Conservation (phyloP, 2,329 filamentous ascomycete species). For the Macrophomina pseudophaseolina region DNA sequence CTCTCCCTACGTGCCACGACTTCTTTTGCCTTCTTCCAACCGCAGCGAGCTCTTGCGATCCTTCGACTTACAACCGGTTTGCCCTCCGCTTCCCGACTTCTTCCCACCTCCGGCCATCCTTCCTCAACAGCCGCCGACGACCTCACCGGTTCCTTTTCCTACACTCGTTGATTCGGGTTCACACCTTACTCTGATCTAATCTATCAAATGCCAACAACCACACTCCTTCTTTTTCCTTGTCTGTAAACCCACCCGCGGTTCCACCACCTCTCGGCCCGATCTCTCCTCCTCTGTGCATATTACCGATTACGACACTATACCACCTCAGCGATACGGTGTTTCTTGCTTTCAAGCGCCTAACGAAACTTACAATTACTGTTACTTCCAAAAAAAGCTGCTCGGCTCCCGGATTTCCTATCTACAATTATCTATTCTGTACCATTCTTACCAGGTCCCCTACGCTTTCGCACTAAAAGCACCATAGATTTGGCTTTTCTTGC, state of each 20-base stretch:
- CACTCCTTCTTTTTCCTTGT: conserved; percentile 52
- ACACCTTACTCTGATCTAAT: conserved; percentile 46
- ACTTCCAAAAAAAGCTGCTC: conserved; percentile 26
- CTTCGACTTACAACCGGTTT: conserved; percentile 32
- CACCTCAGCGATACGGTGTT: conserved; percentile 37
- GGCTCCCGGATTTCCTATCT: conserved; percentile 26
- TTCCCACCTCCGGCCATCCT: conserved; percentile 12
- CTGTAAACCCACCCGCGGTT: conserved; percentile 34
- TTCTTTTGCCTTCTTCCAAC: conserved; percentile 36
- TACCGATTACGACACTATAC: conserved; percentile 28
- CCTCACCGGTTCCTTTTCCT: conserved; percentile 33
- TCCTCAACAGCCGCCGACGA: conserved; percentile 28
- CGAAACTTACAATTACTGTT: conserved; percentile 32
- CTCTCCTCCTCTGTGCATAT: conserved; percentile 28
- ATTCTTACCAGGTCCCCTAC: conserved; percentile 33
- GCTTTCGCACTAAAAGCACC: conserved; percentile 28
- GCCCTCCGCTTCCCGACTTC: conserved; percentile 34
- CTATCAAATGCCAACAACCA: conserved; percentile 49
- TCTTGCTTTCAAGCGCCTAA: conserved; percentile 34
- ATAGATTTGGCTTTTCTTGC: conserved; percentile 33
- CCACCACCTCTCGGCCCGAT: conserved; percentile 18
- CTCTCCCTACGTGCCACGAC: conserved; percentile 43
- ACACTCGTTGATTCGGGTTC: conserved; percentile 47
- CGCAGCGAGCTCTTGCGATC: conserved; percentile 38
- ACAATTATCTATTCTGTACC: conserved; percentile 27